A percentile compares a stretch with the other conserved stretches of the same genome.
These are phyloP conservation scores for Pseudoneurospora amorphoporcata DNA, from an alignment of 495 filamentous ascomycete species.

Conservation along the genomic window DNA sequence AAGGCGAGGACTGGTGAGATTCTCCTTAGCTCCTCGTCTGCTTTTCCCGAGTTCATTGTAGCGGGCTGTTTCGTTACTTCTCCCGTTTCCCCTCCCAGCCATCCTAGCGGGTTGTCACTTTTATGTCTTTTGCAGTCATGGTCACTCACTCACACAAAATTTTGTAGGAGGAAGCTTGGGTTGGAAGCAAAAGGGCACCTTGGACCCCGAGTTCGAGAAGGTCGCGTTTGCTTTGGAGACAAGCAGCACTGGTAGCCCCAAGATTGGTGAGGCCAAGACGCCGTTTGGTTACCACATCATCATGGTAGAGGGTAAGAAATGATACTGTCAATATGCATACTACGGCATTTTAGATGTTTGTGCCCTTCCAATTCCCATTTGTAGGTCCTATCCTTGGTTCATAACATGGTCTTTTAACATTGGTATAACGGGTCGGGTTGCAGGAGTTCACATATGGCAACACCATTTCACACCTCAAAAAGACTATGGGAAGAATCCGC, in stretches of 20 bases:
- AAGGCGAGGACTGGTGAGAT: slow-evolving; percentile 68
- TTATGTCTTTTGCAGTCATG: no score
- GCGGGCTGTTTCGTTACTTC: no score
- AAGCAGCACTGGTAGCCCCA: slow-evolving; percentile 65
- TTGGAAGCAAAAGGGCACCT: slow-evolving; percentile 66
- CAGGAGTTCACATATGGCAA: slow-evolving; percentile 3
- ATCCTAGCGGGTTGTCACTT: background rate
- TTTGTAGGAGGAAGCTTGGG: slow-evolving; percentile 66
- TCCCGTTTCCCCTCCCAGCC: background rate
- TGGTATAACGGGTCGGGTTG: background rate
- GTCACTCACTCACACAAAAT: background rate
- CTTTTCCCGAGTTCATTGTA: no score
- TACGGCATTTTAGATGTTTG: background rate
- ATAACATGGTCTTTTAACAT: background rate
- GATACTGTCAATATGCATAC: background rate
- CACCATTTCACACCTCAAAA: background rate
- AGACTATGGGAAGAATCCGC: background rate
- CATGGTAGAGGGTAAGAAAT: slow-evolving; percentile 52
- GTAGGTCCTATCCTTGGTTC: background rate
- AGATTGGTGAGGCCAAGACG: slow-evolving; percentile 73
- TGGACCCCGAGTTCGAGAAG: slow-evolving; percentile 70
- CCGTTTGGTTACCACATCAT: slow-evolving; percentile 87
- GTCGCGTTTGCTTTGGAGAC: slow-evolving; percentile 69
- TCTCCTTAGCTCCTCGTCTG: background rate
- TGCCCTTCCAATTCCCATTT: background rate